These are phyloP conservation scores for Malassezia yamatoensis DNA, from an alignment of 1,284 basidiomycete genomes.

Conservation along the genomic window DNA sequence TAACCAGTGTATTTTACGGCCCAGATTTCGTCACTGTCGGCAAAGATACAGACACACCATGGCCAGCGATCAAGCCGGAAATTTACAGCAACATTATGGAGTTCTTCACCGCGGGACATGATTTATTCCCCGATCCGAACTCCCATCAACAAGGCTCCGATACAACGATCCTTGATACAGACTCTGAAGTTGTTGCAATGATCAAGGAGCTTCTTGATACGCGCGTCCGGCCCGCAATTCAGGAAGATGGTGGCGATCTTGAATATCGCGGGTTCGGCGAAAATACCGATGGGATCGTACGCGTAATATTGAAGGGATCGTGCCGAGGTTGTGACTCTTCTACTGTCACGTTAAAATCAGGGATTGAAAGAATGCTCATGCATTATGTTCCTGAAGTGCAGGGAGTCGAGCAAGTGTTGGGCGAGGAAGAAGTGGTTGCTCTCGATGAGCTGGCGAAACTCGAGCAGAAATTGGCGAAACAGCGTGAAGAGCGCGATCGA, in stretches of 20 bases:
- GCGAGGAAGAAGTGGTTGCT: slow-evolving; percentile 79
- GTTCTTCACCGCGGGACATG: slow-evolving; percentile 77
- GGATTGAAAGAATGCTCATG: slow-evolving; percentile 84
- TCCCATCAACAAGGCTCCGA: slow-evolving; percentile 69
- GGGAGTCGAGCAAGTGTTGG: slow-evolving; percentile 87
- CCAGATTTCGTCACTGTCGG: slow-evolving; percentile 96
- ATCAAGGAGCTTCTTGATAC: slow-evolving; percentile 96
- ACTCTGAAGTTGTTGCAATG: slow-evolving; percentile 97
- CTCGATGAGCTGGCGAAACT: slow-evolving; percentile 84
- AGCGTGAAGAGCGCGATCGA: slow-evolving; percentile 27
- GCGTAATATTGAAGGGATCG: slow-evolving; percentile 85
- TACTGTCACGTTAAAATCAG: slow-evolving; percentile 77
- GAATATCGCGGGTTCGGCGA: slow-evolving; percentile 66
- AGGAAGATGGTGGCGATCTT: slow-evolving; percentile 86
- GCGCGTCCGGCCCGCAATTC: slow-evolving; percentile 84
- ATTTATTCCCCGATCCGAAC: slow-evolving; percentile 62
- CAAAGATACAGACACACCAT: slow-evolving; percentile 73
- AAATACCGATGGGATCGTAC: slow-evolving; percentile 54
- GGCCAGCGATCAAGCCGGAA: slow-evolving; percentile 93
- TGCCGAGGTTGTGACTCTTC: slow-evolving; percentile 88
- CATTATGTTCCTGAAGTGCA: slow-evolving; percentile 98
- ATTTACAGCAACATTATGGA: slow-evolving; percentile 97
- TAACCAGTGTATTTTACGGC: slow-evolving; percentile 80
- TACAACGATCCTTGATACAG: slow-evolving; percentile 86
- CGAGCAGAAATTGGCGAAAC: slow-evolving; percentile 59